Evolutionary conservation across 305 asterid species (phyloP), one percentile per base, ranked within the genome.

Genomic region (Fraxinus platypoda): DNA sequence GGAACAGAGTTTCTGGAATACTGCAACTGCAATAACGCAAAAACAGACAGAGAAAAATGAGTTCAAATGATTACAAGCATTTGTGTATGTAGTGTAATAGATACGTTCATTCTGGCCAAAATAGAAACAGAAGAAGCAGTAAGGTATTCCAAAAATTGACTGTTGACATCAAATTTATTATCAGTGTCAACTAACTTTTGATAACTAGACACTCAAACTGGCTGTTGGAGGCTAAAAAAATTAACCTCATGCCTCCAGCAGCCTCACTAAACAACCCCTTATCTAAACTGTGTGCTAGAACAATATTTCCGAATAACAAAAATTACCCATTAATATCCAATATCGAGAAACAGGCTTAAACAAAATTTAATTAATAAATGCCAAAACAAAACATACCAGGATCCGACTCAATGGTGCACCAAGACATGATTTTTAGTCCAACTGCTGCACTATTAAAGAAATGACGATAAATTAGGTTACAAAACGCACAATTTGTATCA

Each of bases 321-420:
- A 74, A 81, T 26, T 9, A 28, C 0, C 33, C 49, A 19, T 35
- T 19, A 71, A 34, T 30, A 37, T 11, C 8, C 54, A 30, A 82
- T 23, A 9, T 8, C 77, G 11, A 71, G 49, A 59, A 62, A 76
- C 35, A 46, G 19, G 25, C 57, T 78, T 8, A 17, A 25, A 35
- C 30, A 80, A 49, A 21, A 78, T 46, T 74, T 28, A 73, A 54
- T 37, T 26, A 64, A 21, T 1, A 78, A 84, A 78, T 12, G 19
- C 46, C 25, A 77, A 79, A 33, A 26, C 13, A 77, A 83, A 86
- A 77, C 87, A 46, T 88, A 96, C 99, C 99, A 46, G 99, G 99
- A 89, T 96, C 98, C 68, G 99, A 96, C 88, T 96, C 99, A 34
- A 94, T 94, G 57, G 99, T 96, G 90, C 99, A 96, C 97, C 98